Conservation (phyloP, 78 protist genomes). For the Tieghemostelium lacteum region DNA sequence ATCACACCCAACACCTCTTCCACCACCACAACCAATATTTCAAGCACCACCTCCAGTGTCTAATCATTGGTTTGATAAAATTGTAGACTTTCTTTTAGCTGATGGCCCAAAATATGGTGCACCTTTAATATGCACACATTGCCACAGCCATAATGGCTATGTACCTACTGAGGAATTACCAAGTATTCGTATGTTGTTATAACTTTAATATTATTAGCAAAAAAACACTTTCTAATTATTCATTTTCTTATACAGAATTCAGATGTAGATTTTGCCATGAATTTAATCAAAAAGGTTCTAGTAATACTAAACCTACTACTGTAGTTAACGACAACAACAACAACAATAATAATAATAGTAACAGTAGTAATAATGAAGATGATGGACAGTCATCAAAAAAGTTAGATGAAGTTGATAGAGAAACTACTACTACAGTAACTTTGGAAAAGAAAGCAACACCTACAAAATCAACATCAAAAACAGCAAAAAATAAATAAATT, state of each 20-base stretch:
- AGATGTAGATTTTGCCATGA: constrained; percentile 49
- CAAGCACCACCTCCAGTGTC: neutral
- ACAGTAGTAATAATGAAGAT: neutral
- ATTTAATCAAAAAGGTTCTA: constrained; percentile 54
- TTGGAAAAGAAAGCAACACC: too few relatives aligned
- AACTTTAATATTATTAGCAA: neutral
- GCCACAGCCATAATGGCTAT: constrained; percentile 68
- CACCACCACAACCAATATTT: neutral
- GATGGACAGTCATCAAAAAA: too few relatives aligned
- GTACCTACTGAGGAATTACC: constrained; percentile 46
- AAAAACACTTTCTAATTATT: neutral
- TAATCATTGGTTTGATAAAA: constrained; percentile 3
- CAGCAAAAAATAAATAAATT: too few relatives aligned
- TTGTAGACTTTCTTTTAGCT: constrained; percentile 49
- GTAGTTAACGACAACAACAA: neutral
- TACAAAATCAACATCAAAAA: too few relatives aligned
- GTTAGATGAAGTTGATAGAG: too few relatives aligned
- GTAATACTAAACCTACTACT: neutral
- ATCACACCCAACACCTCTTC: neutral
- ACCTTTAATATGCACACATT: constrained; percentile 45
- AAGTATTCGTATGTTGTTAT: constrained; percentile 33
- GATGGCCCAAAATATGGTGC: constrained; percentile 74
- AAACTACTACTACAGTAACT: too few relatives aligned
- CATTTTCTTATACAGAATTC: constrained; percentile 29
- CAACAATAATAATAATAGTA: neutral